Percentiles rank a stretch among this genome's conserved stretches.
Evolutionary conservation across 176 grass and related monocot genomes (phyloP).

Genomic region (Cymbopogon citratus): DNA sequence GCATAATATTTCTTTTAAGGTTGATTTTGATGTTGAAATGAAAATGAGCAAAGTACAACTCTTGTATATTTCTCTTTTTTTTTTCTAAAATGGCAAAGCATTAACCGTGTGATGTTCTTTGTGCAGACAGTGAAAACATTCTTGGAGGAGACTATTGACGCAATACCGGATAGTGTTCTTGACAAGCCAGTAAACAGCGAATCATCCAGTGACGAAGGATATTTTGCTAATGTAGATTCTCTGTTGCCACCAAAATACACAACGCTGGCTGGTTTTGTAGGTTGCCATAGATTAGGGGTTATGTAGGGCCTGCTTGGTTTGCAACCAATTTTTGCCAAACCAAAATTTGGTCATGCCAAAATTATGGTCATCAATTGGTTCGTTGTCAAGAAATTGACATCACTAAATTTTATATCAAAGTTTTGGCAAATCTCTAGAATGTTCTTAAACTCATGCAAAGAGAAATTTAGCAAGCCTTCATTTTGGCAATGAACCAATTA

Average conservation of each 20-base stretch:
- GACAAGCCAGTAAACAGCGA: conserved; percentile 42
- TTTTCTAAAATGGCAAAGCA: not conserved
- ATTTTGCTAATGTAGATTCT: conserved; percentile 52
- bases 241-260: conserved; percentile 56
- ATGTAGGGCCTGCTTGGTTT: too few species aligned
- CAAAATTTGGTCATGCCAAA: too few species aligned
- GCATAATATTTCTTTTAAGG: not conserved
- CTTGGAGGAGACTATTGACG: conserved; percentile 80
- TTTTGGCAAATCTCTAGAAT: too few species aligned
- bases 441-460: too few species aligned
- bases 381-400: too few species aligned
- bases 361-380: too few species aligned
- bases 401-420: too few species aligned
- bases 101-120: conserved; percentile 10
- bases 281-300: too few species aligned
- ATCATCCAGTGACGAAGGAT: conserved; percentile 31
- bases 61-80: not conserved
- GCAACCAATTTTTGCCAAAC: too few species aligned
- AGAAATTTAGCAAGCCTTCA: too few species aligned
- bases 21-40: not conserved
- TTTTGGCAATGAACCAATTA: too few species aligned
- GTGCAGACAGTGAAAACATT: conserved; percentile 74
- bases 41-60: not conserved
- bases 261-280: too few species aligned
- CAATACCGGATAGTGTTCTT: conserved; percentile 55